These are phyloP conservation scores for Cytidiella melzeri DNA, from an alignment of 768 basidiomycete genomes.

Conservation along the genomic window DNA sequence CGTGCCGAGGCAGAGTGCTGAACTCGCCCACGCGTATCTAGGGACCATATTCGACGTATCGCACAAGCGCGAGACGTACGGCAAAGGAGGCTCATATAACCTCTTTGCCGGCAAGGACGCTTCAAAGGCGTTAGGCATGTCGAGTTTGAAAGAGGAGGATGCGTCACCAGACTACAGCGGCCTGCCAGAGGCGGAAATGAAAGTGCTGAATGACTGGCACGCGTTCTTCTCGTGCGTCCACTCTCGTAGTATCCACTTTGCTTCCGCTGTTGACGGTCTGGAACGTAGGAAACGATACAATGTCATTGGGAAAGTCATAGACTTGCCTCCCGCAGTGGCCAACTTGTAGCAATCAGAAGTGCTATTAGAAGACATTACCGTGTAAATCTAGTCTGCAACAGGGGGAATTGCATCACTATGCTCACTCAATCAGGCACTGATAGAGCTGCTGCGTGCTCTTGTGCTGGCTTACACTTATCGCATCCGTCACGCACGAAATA, in stretches of 20 bases:
- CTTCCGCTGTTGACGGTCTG: no score
- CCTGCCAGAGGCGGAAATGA: slow-evolving; percentile 64
- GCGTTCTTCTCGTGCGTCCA: slow-evolving; percentile 77
- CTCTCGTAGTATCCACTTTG: no score
- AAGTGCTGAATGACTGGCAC: slow-evolving; percentile 87
- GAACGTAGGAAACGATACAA: slow-evolving; percentile 74
- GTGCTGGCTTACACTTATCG: no score
- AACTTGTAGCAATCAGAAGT: no score
- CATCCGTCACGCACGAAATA: no score
- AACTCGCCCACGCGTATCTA: slow-evolving; percentile 20
- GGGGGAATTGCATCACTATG: no score
- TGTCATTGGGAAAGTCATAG: slow-evolving; percentile 70
- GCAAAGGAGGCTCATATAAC: slow-evolving; percentile 69
- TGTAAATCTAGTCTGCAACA: no score
- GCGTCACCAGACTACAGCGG: slow-evolving; percentile 82
- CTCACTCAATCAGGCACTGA: no score
- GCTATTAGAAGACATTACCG: no score
- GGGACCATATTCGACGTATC: slow-evolving; percentile 91
- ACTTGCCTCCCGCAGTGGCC: slow-evolving; percentile 36
- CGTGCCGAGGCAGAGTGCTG: background rate
- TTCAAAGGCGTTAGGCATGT: slow-evolving; percentile 83
- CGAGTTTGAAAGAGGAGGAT: slow-evolving; percentile 79
- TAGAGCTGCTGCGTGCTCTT: no score
- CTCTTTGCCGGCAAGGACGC: slow-evolving; percentile 95
- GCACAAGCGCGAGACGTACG: slow-evolving; percentile 83